phyloP scores from a whole-genome alignment of 2,329 filamentous ascomycete species.

The Neophaeococcomyces mojaviensis region DNA sequence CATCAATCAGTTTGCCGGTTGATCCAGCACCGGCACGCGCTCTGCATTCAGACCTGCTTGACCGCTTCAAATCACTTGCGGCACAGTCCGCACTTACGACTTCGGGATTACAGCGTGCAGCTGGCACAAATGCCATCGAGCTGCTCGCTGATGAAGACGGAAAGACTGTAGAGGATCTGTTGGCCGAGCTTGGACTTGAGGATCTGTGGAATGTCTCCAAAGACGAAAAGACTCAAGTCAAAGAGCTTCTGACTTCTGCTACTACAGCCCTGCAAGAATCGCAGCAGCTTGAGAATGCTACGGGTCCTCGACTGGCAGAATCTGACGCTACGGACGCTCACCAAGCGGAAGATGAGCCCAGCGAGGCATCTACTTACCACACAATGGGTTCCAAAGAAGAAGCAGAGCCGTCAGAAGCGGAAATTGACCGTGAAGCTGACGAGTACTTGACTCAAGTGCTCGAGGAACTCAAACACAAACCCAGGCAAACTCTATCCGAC shows the following conservation, averaged over 20 bases:
- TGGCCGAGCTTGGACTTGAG: constrained; percentile 26
- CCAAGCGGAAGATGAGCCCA: constrained; percentile 1
- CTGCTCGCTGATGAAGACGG: constrained; percentile 17
- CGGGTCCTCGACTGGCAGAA: background rate
- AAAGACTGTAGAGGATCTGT: constrained; percentile 26
- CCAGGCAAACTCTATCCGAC: background rate
- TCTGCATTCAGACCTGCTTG: constrained; percentile 18
- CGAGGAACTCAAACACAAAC: constrained; percentile 3
- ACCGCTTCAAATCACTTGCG: constrained; percentile 20
- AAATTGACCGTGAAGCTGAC: constrained; percentile 3
- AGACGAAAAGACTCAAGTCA: constrained; percentile 23
- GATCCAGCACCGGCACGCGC: constrained; percentile 16
- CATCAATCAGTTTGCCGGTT: background rate
- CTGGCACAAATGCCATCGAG: constrained; percentile 8
- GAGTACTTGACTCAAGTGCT: background rate
- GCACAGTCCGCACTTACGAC: background rate
- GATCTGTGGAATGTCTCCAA: constrained; percentile 21
- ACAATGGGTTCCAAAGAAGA: constrained; percentile 2
- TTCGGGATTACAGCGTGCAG: background rate
- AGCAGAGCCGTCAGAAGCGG: constrained; percentile 7
- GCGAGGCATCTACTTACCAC: constrained; percentile 11
- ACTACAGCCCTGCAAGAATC: constrained; percentile 13
- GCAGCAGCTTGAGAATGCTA: background rate
- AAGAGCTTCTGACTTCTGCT: constrained; percentile 24
- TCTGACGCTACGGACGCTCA: constrained; percentile 12